Evolutionary conservation across 1,284 basidiomycete species (phyloP).

Genomic region (Marasmius fiardii): DNA sequence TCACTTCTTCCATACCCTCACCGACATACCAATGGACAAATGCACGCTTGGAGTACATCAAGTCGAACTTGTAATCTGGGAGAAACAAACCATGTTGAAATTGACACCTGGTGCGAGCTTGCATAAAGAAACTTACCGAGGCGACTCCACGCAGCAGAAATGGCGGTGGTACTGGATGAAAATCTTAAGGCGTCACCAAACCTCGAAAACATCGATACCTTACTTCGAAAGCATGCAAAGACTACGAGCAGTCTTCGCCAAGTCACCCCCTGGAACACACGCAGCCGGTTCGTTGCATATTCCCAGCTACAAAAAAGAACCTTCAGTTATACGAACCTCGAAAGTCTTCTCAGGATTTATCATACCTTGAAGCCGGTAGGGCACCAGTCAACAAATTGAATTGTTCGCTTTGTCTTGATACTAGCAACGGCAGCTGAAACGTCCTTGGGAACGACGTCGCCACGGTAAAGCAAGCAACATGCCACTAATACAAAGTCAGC

Average conservation of each 20-base stretch:
- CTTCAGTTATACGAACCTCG: not conserved
- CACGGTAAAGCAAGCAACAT: slow-evolving; percentile 87
- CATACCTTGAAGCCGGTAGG: slow-evolving; percentile 90
- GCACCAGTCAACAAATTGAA: slow-evolving; percentile 99
- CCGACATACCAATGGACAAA: slow-evolving; percentile 99
- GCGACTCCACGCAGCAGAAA: slow-evolving; percentile 92
- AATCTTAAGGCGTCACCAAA: slow-evolving; percentile 4
- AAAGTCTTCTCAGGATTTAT: slow-evolving; percentile 38
- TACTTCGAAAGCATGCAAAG: slow-evolving; percentile 95
- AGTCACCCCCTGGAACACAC: slow-evolving; percentile 89
- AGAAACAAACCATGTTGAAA: too few relatives aligned
- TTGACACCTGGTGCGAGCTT: too few relatives aligned
- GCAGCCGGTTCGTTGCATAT: slow-evolving; percentile 97
- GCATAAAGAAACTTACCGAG: slow-evolving; percentile 68
- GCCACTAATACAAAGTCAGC: slow-evolving; percentile 54
- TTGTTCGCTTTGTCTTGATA: slow-evolving; percentile 97
- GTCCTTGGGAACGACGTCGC: slow-evolving; percentile 98
- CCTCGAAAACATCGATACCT: slow-evolving; percentile 16
- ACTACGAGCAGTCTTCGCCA: slow-evolving; percentile 92
- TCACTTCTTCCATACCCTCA: slow-evolving; percentile 95
- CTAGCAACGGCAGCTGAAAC: slow-evolving; percentile 90
- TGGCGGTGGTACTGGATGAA: slow-evolving; percentile 78
- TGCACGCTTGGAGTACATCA: slow-evolving; percentile 95
- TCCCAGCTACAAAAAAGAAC: slow-evolving; percentile 60
- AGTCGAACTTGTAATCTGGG: slow-evolving; percentile 97